phyloP scores from a whole-genome alignment of 2,329 filamentous ascomycete genomes.

The Arthrinium puccinioides region DNA sequence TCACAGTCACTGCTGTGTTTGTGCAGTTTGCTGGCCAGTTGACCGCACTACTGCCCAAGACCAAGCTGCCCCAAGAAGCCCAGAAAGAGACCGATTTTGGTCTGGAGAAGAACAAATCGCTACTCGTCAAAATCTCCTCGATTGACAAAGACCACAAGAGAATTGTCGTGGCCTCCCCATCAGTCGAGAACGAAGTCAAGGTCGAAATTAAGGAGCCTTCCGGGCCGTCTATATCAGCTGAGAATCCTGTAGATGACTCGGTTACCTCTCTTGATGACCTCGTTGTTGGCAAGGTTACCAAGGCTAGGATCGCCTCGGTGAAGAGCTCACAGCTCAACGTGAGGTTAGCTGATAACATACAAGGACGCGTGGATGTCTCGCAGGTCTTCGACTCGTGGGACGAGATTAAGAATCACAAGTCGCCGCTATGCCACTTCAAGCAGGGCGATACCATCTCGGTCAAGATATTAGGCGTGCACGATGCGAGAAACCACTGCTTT shows the following conservation, averaged over 20 bases:
- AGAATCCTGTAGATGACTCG: conserved; percentile 51
- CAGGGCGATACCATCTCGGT: conserved; percentile 65
- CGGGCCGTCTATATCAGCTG: conserved; percentile 29
- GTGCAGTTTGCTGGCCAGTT: conserved; percentile 78
- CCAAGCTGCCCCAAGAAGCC: conserved; percentile 65
- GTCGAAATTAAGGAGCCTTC: conserved; percentile 24
- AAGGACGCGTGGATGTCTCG: conserved; percentile 89
- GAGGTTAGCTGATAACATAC: conserved; percentile 75
- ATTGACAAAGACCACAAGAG: conserved; percentile 64
- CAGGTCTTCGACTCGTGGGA: conserved; percentile 87
- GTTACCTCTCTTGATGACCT: conserved; percentile 66
- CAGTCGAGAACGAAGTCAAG: conserved; percentile 37
- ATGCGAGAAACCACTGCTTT: conserved; percentile 84
- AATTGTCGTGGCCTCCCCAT: conserved; percentile 49
- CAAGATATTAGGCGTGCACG: conserved; percentile 78
- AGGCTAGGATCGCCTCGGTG: conserved; percentile 73
- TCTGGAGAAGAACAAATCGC: conserved; percentile 66
- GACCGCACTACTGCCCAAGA: conserved; percentile 73
- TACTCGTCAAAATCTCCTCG: conserved; percentile 65
- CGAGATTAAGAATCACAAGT: conserved; percentile 74
- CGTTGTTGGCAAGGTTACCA: conserved; percentile 62
- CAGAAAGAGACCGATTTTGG: conserved; percentile 68
- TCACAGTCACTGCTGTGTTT: conserved; percentile 74
- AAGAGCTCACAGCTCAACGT: conserved; percentile 93
- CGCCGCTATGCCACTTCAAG: conserved; percentile 69